Evolutionary conservation across 2,329 filamentous ascomycete genomes (phyloP).

Genomic region (Neodidymelliopsis sp.): DNA sequence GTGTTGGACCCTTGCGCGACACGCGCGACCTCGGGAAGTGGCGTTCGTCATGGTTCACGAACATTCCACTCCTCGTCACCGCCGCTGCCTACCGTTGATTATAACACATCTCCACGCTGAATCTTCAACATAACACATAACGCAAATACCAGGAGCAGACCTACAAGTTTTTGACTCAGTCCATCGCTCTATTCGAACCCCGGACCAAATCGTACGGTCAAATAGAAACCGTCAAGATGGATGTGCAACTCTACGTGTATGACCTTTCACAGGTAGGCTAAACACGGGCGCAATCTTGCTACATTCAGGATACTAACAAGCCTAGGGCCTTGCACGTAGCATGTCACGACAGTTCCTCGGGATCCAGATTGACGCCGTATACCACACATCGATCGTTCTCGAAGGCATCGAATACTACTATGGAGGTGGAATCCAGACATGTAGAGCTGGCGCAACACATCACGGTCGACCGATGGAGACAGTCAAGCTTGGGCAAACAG

Average conservation of each 20-base stretch:
- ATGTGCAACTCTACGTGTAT: constrained; percentile 61
- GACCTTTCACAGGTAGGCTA: constrained; percentile 55
- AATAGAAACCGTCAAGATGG: constrained; percentile 45
- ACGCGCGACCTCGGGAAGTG: constrained; percentile 8
- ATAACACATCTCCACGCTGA: no score
- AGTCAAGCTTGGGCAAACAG: constrained; percentile 76
- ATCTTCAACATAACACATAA: no score
- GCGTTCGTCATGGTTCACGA: constrained; percentile 22
- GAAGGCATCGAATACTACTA: constrained; percentile 89
- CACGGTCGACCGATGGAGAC: constrained; percentile 83
- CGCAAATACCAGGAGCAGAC: background rate
- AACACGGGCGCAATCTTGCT: background rate
- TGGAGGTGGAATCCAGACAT: constrained; percentile 84
- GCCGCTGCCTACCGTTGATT: constrained; percentile 16
- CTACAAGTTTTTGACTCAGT: no score
- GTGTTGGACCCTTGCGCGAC: constrained; percentile 23
- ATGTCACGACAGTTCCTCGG: constrained; percentile 68
- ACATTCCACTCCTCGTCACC: constrained; percentile 17
- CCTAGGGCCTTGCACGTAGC: constrained; percentile 61
- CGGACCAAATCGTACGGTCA: constrained; percentile 8
- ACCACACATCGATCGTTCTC: constrained; percentile 91
- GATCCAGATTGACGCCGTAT: constrained; percentile 85
- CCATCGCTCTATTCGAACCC: no score
- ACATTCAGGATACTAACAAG: constrained; percentile 11
- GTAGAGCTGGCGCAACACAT: constrained; percentile 82